Evolutionary conservation across 163 green algal species (phyloP), one percentile per base, ranked within the genome.

Genomic region (Chloromonas sp.): DNA sequence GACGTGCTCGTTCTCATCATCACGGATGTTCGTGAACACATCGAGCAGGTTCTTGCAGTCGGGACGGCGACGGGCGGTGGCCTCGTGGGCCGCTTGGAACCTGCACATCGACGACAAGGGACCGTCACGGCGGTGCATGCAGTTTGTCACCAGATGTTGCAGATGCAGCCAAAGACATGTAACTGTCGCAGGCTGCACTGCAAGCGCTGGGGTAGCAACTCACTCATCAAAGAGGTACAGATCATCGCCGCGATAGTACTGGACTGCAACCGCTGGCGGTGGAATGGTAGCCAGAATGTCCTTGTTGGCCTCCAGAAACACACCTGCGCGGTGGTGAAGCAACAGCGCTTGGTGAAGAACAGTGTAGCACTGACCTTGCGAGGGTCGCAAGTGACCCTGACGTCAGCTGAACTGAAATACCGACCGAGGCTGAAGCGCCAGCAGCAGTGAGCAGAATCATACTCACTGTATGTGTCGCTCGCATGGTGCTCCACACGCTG

Each of bases 241-340:
- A 82, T 92, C 89, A 61, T 90, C 77, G 77, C 88, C 89, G 61
- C 91, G 91, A 94, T 99, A 99, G 92, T 99, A 99, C 57, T 95
- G 86, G 8, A 96, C 87, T 0, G 97, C 96, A 70, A 98, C 94
- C 71, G 92, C 85, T 0, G 97, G 95, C 0, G 97, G 92, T 0
- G 97, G 95, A 78, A 99, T 91, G 78, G 71, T 79, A 84, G 94
- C 91, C 71, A 99, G 90, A 78, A 94, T 14, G 58, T 95, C 92
- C 71, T 78, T 14, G 77, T 93, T 94, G 15, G 70, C 76, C 70
- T 92, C 71, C 61, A 94, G 61, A 85, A 94, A 94, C 71, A 84
- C 87, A 36, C 58, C 88, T 89, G 83, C 14, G 70, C n/a, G n/a
- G 2, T 36, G 36, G 36, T 36, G 36, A 36, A 36, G 36, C 36